Base-by-base conservation (phyloP, 306 rosid genomes). In the Prunus mongolica region DNA sequence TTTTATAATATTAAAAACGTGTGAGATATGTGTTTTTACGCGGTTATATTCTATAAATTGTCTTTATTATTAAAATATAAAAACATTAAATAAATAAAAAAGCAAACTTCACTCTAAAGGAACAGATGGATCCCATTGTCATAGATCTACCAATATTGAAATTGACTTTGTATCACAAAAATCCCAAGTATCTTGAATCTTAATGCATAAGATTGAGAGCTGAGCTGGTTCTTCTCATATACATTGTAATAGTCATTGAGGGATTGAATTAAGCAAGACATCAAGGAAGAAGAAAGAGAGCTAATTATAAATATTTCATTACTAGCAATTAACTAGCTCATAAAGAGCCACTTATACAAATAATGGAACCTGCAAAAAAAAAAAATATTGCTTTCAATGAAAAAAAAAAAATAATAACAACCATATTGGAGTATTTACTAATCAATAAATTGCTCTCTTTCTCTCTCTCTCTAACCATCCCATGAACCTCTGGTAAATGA, bases 371-470 rank as follows among this genome's bases (percentile, higher is more conserved):
- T 41, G 41, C 27, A 58, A 58, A 70, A 57, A 38, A 34, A 25
- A 9, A 72, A 24, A 24, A 24, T 24, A 57, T 57, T 58, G 55
- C 24, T 25, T 72, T 58, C 10, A 72, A 72, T 8, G 7, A 7
- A 72, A 72, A 24, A 52, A 70, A 5, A 2, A 7, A 14, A 41
- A 44, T 14, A 24, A 73, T 61, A 73, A 60, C n/a, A 60, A 52
- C 30, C 49, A 52, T 25, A 73, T 44, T 58, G 14, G 57, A 30
- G 57, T 60, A 61, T 73, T 60, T 73, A 73, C 77, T 61, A 73
- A 61, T 45, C 25, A 25, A 60, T 15, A 14, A 73, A 44, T 22
- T 61, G 69, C 69, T 60, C 13, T 12, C 68, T 60, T 6, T 30
- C 32, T 30, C 38, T 12, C 68, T 60, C 38, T 38, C 44, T 16